phyloP scores from a whole-genome alignment of 345 rosid species.

The Arabis alpina region DNA sequence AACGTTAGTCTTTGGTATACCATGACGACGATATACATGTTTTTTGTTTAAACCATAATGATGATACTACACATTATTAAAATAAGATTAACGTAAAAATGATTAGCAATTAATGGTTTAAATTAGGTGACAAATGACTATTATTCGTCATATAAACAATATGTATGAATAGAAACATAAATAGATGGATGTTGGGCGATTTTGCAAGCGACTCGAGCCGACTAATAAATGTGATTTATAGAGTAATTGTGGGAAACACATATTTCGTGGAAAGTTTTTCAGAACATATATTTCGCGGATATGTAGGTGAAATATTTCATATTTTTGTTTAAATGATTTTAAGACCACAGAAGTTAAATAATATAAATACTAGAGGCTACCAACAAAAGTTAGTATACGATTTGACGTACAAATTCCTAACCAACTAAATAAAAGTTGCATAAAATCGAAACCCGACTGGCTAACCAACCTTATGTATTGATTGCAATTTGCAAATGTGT shows the following conservation, averaged over 20 bases:
- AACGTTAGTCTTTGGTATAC: too few relatives aligned
- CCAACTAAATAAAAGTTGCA: slow-evolving; percentile 10
- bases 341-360: background rate
- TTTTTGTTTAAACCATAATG: too few relatives aligned
- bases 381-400: slow-evolving; percentile 4
- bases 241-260: background rate
- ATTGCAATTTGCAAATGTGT: slow-evolving; percentile 29
- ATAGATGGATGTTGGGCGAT: background rate
- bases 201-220: slow-evolving; percentile 31
- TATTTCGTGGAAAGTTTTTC: too few relatives aligned
- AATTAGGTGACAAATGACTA: too few relatives aligned
- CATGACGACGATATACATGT: too few relatives aligned
- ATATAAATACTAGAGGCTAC: background rate
- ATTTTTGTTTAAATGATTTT: background rate
- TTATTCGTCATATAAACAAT: too few relatives aligned
- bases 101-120: too few relatives aligned
- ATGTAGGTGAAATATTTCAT: background rate
- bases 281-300: background rate
- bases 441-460: background rate
- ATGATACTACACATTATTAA: too few relatives aligned
- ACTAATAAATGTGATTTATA: slow-evolving; percentile 34
- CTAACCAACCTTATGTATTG: slow-evolving; percentile 29
- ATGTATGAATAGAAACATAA: too few relatives aligned
- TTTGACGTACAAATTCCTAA: slow-evolving; percentile 15
- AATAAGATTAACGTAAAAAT: too few relatives aligned